Percentiles rank a stretch among this genome's conserved stretches.
phyloP scores from a whole-genome alignment of 495 filamentous ascomycete genomes.

The Ramalina peruviana region DNA sequence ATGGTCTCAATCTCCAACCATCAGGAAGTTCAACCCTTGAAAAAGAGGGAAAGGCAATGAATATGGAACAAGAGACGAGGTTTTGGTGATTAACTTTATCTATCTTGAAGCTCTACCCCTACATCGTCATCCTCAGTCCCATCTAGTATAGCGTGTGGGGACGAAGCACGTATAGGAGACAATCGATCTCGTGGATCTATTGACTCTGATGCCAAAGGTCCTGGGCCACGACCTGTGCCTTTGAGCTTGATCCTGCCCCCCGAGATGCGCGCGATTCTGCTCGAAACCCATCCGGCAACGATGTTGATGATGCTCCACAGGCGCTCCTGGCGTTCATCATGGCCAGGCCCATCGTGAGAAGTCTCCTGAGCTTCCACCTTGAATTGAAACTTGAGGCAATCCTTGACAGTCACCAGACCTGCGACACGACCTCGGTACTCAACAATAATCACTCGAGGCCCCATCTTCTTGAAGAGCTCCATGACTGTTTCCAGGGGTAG shows the following conservation, averaged over 20 bases:
- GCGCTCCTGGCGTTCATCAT: slow-evolving; percentile 41
- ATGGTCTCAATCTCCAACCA: too few relatives aligned
- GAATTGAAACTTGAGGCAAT: slow-evolving; percentile 96
- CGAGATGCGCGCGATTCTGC: slow-evolving; percentile 31
- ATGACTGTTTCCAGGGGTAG: slow-evolving; percentile 93
- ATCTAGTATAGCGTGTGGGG: slow-evolving; percentile 39
- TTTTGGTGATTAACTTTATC: slow-evolving; percentile 10
- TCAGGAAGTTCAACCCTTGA: too few relatives aligned
- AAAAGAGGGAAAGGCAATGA: too few relatives aligned
- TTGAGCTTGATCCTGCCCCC: slow-evolving; percentile 28
- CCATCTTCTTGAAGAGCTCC: slow-evolving; percentile 98
- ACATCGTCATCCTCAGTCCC: slow-evolving; percentile 51
- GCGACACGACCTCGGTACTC: slow-evolving; percentile 73
- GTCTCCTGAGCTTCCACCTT: slow-evolving; percentile 86
- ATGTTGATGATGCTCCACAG: slow-evolving; percentile 52
- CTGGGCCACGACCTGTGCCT: slow-evolving; percentile 9
- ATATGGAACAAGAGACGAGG: too few relatives aligned
- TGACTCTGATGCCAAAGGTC: slow-evolving; percentile 16
- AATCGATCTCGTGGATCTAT: slow-evolving; percentile 17
- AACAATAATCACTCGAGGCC: slow-evolving; percentile 83
- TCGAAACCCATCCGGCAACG: slow-evolving; percentile 40
- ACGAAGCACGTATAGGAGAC: slow-evolving; percentile 6
- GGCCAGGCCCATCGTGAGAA: slow-evolving; percentile 31
- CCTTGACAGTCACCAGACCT: slow-evolving; percentile 89
- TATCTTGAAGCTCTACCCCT: slow-evolving; percentile 48